These are phyloP conservation scores for Xylariaceae sp. DNA, from an alignment of 2,329 filamentous ascomycete species.

Conservation along the genomic window DNA sequence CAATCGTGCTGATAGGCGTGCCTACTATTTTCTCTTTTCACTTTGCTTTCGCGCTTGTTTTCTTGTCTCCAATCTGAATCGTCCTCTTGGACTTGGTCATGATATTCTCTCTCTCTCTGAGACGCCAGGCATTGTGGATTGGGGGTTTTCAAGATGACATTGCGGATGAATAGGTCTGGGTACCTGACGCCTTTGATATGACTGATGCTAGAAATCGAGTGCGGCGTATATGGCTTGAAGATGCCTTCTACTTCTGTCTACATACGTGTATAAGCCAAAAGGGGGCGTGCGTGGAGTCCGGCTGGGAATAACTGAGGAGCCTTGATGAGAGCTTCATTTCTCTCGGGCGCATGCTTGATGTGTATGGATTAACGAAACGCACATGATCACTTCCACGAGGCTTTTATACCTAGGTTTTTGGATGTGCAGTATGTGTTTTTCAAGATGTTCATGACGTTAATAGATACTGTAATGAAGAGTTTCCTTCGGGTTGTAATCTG, in stretches of 20 bases:
- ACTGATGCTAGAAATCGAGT: not conserved
- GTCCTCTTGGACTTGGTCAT: not conserved
- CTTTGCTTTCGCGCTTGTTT: not conserved
- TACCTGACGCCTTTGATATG: not conserved
- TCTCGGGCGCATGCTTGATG: not conserved
- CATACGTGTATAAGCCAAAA: not conserved
- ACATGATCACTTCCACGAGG: not conserved
- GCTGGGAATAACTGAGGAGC: not conserved
- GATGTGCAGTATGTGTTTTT: not conserved
- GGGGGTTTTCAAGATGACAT: not conserved
- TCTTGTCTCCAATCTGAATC: not conserved
- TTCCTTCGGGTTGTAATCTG: not conserved
- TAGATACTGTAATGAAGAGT: not conserved
- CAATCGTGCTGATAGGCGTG: constrained; percentile 36
- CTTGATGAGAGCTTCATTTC: not conserved
- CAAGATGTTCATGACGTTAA: not conserved
- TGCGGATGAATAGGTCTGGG: not conserved
- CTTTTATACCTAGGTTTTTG: not conserved
- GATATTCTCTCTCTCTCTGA: not conserved
- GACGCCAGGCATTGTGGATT: not conserved
- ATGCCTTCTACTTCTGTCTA: not conserved
- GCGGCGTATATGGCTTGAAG: not conserved
- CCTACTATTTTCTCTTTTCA: not conserved
- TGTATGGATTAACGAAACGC: not conserved
- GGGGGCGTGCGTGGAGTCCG: not conserved